Evolutionary conservation across 2,329 filamentous ascomycete species (phyloP).

Genomic region (Bretziella fagacearum): DNA sequence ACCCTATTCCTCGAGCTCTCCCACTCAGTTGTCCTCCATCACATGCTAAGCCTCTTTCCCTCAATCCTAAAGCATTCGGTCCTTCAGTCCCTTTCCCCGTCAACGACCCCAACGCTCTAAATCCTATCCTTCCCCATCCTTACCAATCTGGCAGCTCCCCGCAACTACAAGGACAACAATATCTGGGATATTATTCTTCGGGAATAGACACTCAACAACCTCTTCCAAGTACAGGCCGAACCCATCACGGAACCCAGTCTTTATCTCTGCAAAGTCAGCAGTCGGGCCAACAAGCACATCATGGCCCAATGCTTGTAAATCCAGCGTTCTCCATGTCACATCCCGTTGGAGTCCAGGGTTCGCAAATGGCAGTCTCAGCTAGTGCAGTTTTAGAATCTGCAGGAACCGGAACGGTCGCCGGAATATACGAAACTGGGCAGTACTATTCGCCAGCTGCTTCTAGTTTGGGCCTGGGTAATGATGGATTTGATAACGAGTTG

Average conservation of each 20-base stretch:
- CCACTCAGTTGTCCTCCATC: background rate
- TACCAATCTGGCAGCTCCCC: background rate
- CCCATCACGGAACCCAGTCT: background rate
- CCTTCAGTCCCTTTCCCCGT: background rate
- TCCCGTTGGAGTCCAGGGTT: no score
- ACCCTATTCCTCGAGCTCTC: background rate
- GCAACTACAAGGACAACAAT: background rate
- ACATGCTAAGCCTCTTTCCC: background rate
- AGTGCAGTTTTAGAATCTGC: no score
- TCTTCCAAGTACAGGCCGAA: background rate
- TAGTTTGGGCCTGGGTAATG: conserved; percentile 23
- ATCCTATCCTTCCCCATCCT: background rate
- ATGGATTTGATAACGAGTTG: conserved; percentile 31
- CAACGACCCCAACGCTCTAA: background rate
- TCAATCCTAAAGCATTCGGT: background rate
- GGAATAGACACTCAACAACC: background rate
- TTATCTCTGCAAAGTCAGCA: background rate
- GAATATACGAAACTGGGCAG: no score
- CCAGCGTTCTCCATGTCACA: no score
- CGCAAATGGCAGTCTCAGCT: no score
- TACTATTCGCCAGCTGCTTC: conserved; percentile 5
- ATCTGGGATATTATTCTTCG: background rate
- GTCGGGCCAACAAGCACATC: background rate
- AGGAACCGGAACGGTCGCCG: no score
- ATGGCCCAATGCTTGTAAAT: background rate